Conservation (phyloP, 1,284 basidiomycete species). For the Ceratorhiza oryzae-sativae region DNA sequence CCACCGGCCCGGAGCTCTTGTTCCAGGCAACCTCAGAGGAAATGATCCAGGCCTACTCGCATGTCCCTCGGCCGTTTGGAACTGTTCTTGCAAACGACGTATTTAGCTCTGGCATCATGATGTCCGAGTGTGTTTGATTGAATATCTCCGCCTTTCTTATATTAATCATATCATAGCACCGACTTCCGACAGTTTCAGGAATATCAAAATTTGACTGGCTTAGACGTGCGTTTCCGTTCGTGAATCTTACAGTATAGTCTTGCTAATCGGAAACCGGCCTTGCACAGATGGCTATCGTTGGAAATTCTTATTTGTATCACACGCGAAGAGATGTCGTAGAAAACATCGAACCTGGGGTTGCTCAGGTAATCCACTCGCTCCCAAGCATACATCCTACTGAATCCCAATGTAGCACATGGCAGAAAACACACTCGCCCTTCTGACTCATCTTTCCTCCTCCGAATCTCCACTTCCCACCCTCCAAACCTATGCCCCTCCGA, state of each 20-base stretch:
- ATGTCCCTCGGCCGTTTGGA: conserved; percentile 87
- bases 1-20: conserved; percentile 85
- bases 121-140: conserved; percentile 78
- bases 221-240: conserved; percentile 66
- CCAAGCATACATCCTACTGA: not conserved
- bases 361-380: conserved; percentile 57
- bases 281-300: conserved; percentile 87
- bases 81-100: conserved; percentile 94
- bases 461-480: conserved; percentile 70
- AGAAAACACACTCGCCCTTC: conserved; percentile 85
- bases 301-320: conserved; percentile 93
- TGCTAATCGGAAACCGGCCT: not conserved
- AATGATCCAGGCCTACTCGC: conserved; percentile 91
- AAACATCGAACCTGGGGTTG: conserved; percentile 81
- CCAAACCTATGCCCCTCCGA: conserved; percentile 60
- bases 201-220: conserved; percentile 86
- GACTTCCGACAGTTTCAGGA: conserved; percentile 94
- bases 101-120: conserved; percentile 89
- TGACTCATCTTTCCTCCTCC: conserved; percentile 77
- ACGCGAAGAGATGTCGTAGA: conserved; percentile 85
- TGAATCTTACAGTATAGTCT: not conserved
- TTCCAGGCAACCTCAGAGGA: conserved; percentile 96
- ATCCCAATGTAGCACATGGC: conserved; percentile 79
- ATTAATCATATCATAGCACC: conserved; percentile 60
- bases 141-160: not conserved